phyloP scores from a whole-genome alignment of 2,329 filamentous ascomycete species.

The Dactylellina haptotyla region DNA sequence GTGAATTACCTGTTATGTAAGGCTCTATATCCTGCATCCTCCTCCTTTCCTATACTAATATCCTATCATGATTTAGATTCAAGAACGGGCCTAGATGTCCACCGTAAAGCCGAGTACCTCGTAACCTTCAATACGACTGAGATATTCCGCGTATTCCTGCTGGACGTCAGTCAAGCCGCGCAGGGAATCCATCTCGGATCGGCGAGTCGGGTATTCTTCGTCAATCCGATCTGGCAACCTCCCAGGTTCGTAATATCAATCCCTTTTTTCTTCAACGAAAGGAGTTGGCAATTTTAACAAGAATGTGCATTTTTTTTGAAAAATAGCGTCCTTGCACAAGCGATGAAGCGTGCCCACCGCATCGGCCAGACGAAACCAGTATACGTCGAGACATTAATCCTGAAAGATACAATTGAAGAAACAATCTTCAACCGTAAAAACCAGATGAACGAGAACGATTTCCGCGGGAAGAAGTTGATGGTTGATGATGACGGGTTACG shows the following conservation, averaged over 20 bases:
- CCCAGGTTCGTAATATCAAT: conserved; percentile 57
- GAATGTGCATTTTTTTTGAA: background rate
- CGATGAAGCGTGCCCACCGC: conserved; percentile 86
- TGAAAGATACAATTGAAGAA: conserved; percentile 84
- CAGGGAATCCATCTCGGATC: conserved; percentile 86
- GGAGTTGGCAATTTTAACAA: background rate
- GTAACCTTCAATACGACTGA: conserved; percentile 77
- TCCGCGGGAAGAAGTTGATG: conserved; percentile 68
- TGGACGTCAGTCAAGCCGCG: conserved; percentile 90
- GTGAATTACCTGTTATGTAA: conserved; percentile 71
- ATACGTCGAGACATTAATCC: conserved; percentile 83
- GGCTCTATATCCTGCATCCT: conserved; percentile 57
- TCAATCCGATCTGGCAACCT: conserved; percentile 86
- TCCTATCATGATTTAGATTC: conserved; percentile 59
- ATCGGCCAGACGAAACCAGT: conserved; percentile 85
- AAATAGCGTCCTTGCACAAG: conserved; percentile 81
- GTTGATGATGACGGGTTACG: conserved; percentile 70
- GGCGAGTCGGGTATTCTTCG: conserved; percentile 86
- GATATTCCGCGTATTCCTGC: conserved; percentile 80
- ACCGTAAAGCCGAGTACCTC: conserved; percentile 77
- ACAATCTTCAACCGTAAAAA: conserved; percentile 78
- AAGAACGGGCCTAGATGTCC: conserved; percentile 59
- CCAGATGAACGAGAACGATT: conserved; percentile 75
- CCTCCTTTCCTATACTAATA: background rate
- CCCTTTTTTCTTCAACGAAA: background rate